These are phyloP conservation scores for Ballota nigra DNA, from an alignment of 257 asterid species.

Conservation along the genomic window DNA sequence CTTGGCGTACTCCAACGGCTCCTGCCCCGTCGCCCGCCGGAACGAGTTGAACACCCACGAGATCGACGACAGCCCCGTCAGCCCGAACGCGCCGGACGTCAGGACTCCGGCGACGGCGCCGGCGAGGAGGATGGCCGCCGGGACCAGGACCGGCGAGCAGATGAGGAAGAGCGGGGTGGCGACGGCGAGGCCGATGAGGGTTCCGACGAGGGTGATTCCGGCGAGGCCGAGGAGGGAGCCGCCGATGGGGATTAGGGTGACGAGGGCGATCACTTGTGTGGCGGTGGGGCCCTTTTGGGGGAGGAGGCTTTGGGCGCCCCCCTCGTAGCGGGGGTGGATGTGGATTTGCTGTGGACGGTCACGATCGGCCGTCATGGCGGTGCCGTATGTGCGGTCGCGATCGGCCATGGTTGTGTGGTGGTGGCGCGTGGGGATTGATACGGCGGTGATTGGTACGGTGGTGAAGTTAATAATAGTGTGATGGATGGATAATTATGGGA, in stretches of 20 bases:
- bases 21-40: constrained; percentile 55
- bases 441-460: too few relatives aligned
- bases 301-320: constrained; percentile 37
- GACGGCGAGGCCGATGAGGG: constrained; percentile 57
- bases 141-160: constrained; percentile 74
- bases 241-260: constrained; percentile 65
- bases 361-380: not conserved
- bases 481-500: not conserved
- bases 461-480: too few relatives aligned
- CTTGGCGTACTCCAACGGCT: constrained; percentile 57
- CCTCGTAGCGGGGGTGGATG: constrained; percentile 46
- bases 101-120: constrained; percentile 64
- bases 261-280: constrained; percentile 51
- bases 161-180: constrained; percentile 67
- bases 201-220: constrained; percentile 52
- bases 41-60: constrained; percentile 66
- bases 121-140: constrained; percentile 47
- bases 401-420: constrained; percentile 33
- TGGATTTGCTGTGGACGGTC: constrained; percentile 49
- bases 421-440: not conserved
- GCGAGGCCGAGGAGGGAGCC: constrained; percentile 68
- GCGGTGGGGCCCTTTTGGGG: constrained; percentile 60
- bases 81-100: constrained; percentile 79
- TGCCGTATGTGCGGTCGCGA: constrained; percentile 33
- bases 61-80: constrained; percentile 70